Evolutionary conservation across 257 asterid species (phyloP).

Genomic region (Scutellaria galericulata): DNA sequence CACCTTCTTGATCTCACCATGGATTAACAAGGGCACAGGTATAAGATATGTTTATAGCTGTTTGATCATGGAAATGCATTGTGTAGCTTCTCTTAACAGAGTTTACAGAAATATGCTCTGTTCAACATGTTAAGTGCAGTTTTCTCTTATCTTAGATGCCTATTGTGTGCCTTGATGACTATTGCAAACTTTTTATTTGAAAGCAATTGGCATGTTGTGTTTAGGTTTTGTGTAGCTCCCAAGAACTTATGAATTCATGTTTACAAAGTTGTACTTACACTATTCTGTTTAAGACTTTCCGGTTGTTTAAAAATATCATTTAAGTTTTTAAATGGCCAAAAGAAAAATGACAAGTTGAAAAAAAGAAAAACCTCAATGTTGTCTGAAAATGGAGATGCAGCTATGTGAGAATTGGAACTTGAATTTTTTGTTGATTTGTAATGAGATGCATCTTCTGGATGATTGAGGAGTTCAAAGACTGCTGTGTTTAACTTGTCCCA

Average conservation of each 20-base stretch:
- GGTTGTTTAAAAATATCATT: not conserved
- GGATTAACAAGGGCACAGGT: conserved; percentile 94
- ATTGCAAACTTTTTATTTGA: not conserved
- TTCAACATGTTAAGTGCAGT: not conserved
- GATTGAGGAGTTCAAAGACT: conserved; percentile 7
- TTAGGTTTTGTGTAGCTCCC: too few relatives aligned
- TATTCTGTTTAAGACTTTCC: not conserved
- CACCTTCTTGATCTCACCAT: conserved; percentile 81
- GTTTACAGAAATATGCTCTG: not conserved
- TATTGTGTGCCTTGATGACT: not conserved
- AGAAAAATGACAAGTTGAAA: not conserved
- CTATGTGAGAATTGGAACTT: conserved; percentile 1
- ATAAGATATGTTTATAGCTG: conserved; percentile 27
- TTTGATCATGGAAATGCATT: conserved; percentile 14
- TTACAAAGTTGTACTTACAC: not conserved
- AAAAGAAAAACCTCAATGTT: too few relatives aligned
- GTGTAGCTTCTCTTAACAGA: not conserved
- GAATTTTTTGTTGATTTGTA: not conserved
- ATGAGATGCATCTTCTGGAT: not conserved
- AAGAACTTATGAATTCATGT: not conserved
- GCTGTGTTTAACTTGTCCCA: conserved; percentile 16
- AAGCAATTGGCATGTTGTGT: not conserved
- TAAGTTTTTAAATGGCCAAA: not conserved
- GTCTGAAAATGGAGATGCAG: not conserved
- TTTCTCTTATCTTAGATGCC: not conserved